Evolutionary conservation across 208 protist species (phyloP).

Genomic region (Acanthamoeba lenticulata): DNA sequence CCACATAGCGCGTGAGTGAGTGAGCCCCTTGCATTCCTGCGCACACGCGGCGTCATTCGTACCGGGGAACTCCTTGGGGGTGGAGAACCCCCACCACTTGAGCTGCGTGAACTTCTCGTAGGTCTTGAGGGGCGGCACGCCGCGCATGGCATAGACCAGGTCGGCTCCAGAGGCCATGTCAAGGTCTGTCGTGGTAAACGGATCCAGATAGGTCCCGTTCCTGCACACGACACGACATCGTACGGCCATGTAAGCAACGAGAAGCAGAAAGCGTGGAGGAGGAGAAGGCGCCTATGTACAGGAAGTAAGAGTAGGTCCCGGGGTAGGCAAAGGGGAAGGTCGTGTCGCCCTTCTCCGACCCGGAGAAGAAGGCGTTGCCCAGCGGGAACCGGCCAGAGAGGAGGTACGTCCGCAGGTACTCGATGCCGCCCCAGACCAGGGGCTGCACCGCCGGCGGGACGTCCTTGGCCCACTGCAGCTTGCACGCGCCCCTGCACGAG

Average conservation of each 20-base stretch:
- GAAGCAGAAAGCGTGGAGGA: no score
- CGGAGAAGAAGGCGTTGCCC: slow-evolving; percentile 53
- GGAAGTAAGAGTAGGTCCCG: neutral
- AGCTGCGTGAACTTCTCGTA: neutral
- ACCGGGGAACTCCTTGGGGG: neutral
- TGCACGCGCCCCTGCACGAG: neutral
- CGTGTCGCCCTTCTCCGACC: neutral
- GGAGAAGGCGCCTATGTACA: neutral
- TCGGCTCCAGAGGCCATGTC: neutral
- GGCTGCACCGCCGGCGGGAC: neutral
- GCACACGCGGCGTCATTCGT: no score
- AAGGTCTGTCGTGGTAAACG: neutral
- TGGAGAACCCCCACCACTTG: slow-evolving; percentile 21
- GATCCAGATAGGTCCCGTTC: neutral
- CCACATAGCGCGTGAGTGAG: neutral
- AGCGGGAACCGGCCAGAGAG: neutral
- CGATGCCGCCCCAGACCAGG: neutral
- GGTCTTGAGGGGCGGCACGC: neutral
- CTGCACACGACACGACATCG: neutral
- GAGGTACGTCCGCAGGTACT: neutral
- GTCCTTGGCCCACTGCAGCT: neutral
- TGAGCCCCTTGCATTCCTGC: no score
- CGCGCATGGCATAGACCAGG: neutral
- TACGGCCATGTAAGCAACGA: no score
- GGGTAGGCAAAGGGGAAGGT: neutral